Conservation (phyloP, 208 protist species). For the Strigomonas oncopelti region DNA sequence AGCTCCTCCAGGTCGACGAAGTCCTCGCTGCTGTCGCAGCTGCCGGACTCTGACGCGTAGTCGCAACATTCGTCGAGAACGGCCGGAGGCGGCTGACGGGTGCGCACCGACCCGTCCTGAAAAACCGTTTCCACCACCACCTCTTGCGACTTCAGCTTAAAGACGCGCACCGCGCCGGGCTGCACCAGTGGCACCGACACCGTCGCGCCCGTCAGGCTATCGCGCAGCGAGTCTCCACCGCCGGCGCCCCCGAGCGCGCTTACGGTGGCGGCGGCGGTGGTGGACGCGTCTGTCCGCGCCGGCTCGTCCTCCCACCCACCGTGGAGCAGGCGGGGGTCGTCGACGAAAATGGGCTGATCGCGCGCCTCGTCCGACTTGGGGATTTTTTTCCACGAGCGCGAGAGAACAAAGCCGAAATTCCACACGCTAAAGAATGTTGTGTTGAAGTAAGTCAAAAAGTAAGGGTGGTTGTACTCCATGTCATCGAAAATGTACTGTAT, state of each 20-base stretch:
- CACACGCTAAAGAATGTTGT: conserved; percentile 82
- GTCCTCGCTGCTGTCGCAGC: conserved; percentile 15
- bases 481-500: conserved; percentile 89
- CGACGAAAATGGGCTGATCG: conserved; percentile 49
- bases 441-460: conserved; percentile 92
- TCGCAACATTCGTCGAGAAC: conserved; percentile 14
- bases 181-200: not conserved
- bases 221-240: not conserved
- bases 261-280: not conserved
- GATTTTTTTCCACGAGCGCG: conserved; percentile 48
- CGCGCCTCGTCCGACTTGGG: conserved; percentile 39
- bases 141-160: not conserved
- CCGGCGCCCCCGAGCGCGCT: not conserved
- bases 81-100: not conserved
- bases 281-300: not conserved
- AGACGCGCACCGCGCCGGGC: not conserved
- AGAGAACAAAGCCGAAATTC: conserved; percentile 72
- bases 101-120: not conserved
- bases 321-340: conserved; percentile 31
- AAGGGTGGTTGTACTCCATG: conserved; percentile 80
- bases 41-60: conserved; percentile 1
- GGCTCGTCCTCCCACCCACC: conserved; percentile 3
- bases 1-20: conserved; percentile 17
- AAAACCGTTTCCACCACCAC: conserved; percentile 4
- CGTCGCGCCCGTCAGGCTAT: not conserved